Conservation (phyloP, 495 filamentous ascomycete species). For the Thermothielavioides terrestris region DNA sequence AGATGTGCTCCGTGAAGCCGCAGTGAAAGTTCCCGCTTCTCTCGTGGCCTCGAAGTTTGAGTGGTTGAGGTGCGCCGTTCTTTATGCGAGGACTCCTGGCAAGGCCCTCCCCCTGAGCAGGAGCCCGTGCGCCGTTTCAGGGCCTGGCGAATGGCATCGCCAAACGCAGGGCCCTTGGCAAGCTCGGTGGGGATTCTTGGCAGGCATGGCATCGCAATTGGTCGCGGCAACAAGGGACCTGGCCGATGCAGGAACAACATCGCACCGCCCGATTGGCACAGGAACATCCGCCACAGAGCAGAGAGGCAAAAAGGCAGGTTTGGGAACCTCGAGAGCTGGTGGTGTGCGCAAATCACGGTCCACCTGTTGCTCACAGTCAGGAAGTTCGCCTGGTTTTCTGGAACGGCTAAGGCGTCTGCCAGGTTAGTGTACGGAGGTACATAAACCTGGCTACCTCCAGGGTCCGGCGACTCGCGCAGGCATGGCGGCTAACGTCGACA, state of each 20-base stretch:
- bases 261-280: slow-evolving; percentile 1
- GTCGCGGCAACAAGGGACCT: neutral
- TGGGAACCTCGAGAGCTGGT: neutral
- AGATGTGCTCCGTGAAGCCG: neutral
- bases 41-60: neutral
- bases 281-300: neutral
- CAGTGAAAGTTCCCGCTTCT: neutral
- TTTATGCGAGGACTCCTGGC: slow-evolving; percentile 1
- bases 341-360: too few relatives aligned
- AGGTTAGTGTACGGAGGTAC: too few relatives aligned
- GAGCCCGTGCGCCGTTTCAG: slow-evolving; percentile 2
- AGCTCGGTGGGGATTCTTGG: too few relatives aligned
- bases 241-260: neutral
- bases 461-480: neutral
- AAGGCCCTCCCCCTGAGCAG: neutral
- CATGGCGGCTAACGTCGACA: too few relatives aligned
- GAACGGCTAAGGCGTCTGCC: too few relatives aligned
- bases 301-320: neutral
- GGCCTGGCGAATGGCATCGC: neutral
- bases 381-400: neutral
- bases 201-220: neutral
- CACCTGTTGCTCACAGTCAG: neutral
- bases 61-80: neutral
- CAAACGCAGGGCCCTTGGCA: neutral
- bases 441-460: too few relatives aligned